phyloP scores from a whole-genome alignment of 1,284 basidiomycete species.

The Pisolithus thermaeus region DNA sequence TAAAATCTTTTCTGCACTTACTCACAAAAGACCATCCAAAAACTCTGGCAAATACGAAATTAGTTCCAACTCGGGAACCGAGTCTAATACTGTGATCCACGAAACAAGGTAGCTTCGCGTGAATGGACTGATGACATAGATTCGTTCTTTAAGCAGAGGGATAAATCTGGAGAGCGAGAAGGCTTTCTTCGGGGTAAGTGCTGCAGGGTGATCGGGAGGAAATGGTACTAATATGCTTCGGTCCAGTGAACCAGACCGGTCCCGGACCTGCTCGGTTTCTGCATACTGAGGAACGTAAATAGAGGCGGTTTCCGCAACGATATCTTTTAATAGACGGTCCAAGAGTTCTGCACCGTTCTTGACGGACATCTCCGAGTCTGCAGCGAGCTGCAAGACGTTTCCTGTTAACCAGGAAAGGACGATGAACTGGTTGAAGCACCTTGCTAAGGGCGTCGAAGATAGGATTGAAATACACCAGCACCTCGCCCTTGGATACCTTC shows the following conservation, averaged over 20 bases:
- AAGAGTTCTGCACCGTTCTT: slow-evolving; percentile 99
- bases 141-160: slow-evolving; percentile 87
- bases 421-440: slow-evolving; percentile 41
- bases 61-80: slow-evolving; percentile 93
- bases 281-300: slow-evolving; percentile 90
- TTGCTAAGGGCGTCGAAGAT: slow-evolving; percentile 97
- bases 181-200: slow-evolving; percentile 57
- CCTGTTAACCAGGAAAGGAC: slow-evolving; percentile 8
- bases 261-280: slow-evolving; percentile 66
- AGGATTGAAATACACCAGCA: slow-evolving; percentile 96
- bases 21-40: slow-evolving; percentile 88
- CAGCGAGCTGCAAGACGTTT: slow-evolving; percentile 66
- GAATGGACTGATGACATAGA: slow-evolving; percentile 94
- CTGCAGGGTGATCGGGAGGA: slow-evolving; percentile 45
- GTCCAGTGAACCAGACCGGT: slow-evolving; percentile 36
- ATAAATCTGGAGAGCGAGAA: slow-evolving; percentile 96
- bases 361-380: slow-evolving; percentile 94
- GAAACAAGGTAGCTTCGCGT: slow-evolving; percentile 94
- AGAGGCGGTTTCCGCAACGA: slow-evolving; percentile 94
- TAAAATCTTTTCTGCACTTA: slow-evolving; percentile 16
- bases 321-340: slow-evolving; percentile 95
- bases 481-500: slow-evolving; percentile 97
- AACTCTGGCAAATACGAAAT: slow-evolving; percentile 94
- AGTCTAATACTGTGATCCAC: slow-evolving; percentile 96
- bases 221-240: slow-evolving; percentile 61